Base-by-base conservation (phyloP, 2,329 filamentous ascomycete species). In the Epichloe elymi region DNA sequence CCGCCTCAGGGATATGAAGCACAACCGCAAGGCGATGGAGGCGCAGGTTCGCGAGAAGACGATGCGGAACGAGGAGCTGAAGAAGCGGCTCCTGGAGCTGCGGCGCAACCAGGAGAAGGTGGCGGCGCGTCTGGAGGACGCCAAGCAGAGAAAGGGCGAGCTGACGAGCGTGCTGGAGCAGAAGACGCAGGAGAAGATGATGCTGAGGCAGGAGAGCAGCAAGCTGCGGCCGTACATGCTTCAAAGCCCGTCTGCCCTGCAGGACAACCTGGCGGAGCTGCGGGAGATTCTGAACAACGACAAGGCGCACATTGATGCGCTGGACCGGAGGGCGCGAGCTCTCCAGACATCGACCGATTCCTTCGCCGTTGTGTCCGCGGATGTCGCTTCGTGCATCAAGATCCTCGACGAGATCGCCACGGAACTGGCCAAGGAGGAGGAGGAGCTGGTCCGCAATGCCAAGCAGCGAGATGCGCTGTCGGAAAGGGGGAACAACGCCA, bases 221-320 rank as follows among this genome's bases (percentile, higher is more conserved):
- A 97, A 96, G 68, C 71, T 98, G 53, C 80, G 87, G 51, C 93
- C 93, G 12, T 98, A 98, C 65, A 88, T 93, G 41, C 79, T 91
- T 52, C 88, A 97, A 64, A 94, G 86, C 60, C 88, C 91, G 0
- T 84, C 83, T 2, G 83, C 83, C 15, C 75, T 98, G 30, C 90
- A 97, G 66, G 79, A 85, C 35, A 85, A 84, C 43, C 72, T 98
- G 51, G 79, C 85, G 3, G 89, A 96, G 56, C 73, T 98, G 51
- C 87, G 83, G 55, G 85, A 88, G 61, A 87, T 82, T 46, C 74
- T 97, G 49, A 78, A 77, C 56, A 75, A 75, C 47, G 90, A 96
- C 65, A 91, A 91, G 63, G 73, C 80, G 10, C 86, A 91, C 54
- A 94, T 96, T 54, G 91, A 97, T 62, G 74, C 82, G 1, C 78